phyloP scores from a whole-genome alignment of 768 basidiomycete species.

The Pleurotus eryngii region DNA sequence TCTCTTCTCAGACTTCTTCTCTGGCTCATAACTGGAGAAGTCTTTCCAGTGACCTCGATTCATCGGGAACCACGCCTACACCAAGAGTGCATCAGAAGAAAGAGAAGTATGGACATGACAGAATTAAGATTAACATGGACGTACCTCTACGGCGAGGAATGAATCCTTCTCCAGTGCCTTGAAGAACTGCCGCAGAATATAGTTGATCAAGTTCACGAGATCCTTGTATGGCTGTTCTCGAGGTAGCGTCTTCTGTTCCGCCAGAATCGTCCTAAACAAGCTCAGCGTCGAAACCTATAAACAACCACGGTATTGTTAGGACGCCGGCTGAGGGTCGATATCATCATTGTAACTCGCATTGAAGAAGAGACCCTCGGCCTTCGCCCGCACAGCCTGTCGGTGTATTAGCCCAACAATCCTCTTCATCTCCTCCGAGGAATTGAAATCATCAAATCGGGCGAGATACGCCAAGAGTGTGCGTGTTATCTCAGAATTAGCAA shows the following conservation, averaged over 20 bases:
- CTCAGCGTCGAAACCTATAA: conserved; percentile 84
- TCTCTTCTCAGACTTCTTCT: conserved; percentile 31
- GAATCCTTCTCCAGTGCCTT: conserved; percentile 82
- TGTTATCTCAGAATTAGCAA: conserved; percentile 83
- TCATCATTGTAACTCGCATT: conserved; percentile 50
- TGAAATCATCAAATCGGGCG: conserved; percentile 79
- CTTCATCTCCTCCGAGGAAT: conserved; percentile 79
- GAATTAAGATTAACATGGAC: conserved; percentile 7
- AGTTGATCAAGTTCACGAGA: conserved; percentile 80
- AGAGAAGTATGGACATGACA: conserved; percentile 1
- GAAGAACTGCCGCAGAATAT: conserved; percentile 90
- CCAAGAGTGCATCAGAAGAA: background rate
- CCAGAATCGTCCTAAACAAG: conserved; percentile 84
- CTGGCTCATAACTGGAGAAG: conserved; percentile 76
- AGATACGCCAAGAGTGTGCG: conserved; percentile 83
- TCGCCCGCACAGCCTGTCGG: conserved; percentile 84
- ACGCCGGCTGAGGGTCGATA: too few species aligned
- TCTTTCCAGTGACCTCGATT: conserved; percentile 85
- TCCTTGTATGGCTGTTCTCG: conserved; percentile 80
- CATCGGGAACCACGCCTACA: conserved; percentile 85
- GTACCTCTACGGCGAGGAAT: conserved; percentile 86
- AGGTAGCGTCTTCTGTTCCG: conserved; percentile 76
- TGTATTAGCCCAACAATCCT: conserved; percentile 87
- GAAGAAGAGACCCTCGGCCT: conserved; percentile 95
- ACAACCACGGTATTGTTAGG: conserved; percentile 13